Percentiles rank a stretch among this genome's conserved stretches.
phyloP scores from a whole-genome alignment of 805 yeast species.

The Grigorovia transvaalensis region DNA sequence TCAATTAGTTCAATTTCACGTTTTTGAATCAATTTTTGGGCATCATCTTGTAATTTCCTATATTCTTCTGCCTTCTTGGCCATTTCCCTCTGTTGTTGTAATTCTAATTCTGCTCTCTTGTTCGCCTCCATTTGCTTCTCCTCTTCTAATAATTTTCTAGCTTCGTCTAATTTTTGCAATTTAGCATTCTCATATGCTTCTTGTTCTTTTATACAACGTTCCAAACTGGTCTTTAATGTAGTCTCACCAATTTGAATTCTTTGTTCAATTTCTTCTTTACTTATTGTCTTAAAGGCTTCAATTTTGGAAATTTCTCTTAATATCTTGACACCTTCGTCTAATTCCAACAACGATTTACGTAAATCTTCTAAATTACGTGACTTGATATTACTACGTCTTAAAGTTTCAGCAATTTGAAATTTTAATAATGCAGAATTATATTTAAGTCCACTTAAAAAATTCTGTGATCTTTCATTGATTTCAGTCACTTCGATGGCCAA shows the following conservation, averaged over 20 bases:
- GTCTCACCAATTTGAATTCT: conserved; percentile 80
- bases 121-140: conserved; percentile 36
- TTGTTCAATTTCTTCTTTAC: conserved; percentile 68
- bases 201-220: conserved; percentile 62
- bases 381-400: conserved; percentile 49
- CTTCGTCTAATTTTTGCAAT: conserved; percentile 57
- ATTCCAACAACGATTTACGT: conserved; percentile 41
- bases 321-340: conserved; percentile 50
- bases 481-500: conserved; percentile 35
- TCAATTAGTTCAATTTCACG: conserved; percentile 35
- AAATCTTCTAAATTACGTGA: conserved; percentile 57
- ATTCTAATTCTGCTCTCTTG: conserved; percentile 43
- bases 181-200: conserved; percentile 49
- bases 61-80: conserved; percentile 45
- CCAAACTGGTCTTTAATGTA: conserved; percentile 63
- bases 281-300: conserved; percentile 54
- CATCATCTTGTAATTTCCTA: conserved; percentile 43
- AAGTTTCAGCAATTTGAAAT: conserved; percentile 76
- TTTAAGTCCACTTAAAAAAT: conserved; percentile 38
- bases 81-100: conserved; percentile 31
- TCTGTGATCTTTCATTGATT: conserved; percentile 26
- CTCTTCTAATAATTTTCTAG: conserved; percentile 46
- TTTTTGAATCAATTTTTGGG: conserved; percentile 46
- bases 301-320: conserved; percentile 49
- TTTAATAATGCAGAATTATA: conserved; percentile 79